phyloP scores from a whole-genome alignment of 2,329 filamentous ascomycete genomes.

The Hypoxylon sp. region DNA sequence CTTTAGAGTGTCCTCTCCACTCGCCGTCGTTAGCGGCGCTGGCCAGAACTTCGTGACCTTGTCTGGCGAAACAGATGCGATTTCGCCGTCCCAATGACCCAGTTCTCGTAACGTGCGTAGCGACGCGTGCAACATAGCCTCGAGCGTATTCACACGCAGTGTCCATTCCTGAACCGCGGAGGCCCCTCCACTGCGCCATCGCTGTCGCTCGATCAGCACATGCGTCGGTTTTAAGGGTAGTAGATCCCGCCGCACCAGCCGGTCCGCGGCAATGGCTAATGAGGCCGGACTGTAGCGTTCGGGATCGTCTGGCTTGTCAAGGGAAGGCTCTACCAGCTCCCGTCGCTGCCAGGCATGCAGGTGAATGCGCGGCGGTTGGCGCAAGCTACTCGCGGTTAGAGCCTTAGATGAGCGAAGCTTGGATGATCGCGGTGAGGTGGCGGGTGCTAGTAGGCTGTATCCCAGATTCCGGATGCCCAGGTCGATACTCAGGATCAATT shows the following conservation, averaged over 20 bases:
- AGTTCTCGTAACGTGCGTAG: constrained; percentile 69
- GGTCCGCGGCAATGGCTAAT: constrained; percentile 55
- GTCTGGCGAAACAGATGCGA: constrained; percentile 67
- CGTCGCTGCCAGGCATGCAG: constrained; percentile 57
- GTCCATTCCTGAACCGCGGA: constrained; percentile 85
- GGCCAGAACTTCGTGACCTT: constrained; percentile 69
- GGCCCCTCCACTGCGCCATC: constrained; percentile 73
- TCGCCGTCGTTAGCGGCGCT: constrained; percentile 45
- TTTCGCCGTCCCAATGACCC: constrained; percentile 59
- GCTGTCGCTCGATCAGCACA: constrained; percentile 77
- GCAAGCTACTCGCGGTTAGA: constrained; percentile 23
- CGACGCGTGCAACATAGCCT: constrained; percentile 83
- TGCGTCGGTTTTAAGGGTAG: constrained; percentile 72
- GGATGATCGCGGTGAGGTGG: constrained; percentile 38
- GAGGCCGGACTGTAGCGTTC: constrained; percentile 55
- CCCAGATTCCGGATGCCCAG: constrained; percentile 88
- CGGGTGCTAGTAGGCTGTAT: constrained; percentile 71
- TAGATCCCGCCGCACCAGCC: constrained; percentile 56
- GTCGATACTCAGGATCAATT: constrained; percentile 80
- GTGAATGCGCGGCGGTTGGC: constrained; percentile 39
- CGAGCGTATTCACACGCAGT: constrained; percentile 83
- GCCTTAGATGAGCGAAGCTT: constrained; percentile 31
- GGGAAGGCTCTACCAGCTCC: constrained; percentile 46
- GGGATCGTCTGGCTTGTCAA: constrained; percentile 15
- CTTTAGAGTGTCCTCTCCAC: constrained; percentile 22